These are phyloP conservation scores for Hordeum pubiflorum DNA, from an alignment of 202 grass and related monocot species.

Conservation along the genomic window DNA sequence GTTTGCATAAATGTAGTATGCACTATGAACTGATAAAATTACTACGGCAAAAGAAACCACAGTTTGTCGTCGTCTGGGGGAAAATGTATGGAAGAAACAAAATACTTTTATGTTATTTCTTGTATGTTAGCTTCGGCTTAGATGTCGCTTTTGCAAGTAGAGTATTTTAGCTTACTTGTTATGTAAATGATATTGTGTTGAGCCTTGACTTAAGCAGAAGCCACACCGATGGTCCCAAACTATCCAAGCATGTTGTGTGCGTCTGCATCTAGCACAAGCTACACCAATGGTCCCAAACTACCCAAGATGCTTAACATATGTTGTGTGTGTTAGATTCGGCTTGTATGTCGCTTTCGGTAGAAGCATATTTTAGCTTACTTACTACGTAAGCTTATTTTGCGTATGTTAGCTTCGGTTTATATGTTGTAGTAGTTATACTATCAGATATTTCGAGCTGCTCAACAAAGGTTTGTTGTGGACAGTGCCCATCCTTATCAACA, in stretches of 20 bases:
- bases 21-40: not conserved
- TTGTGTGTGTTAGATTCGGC: not conserved
- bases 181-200: not conserved
- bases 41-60: not conserved
- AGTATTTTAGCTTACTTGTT: not conserved
- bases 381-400: not conserved
- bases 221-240: not conserved
- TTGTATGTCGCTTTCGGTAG: not conserved
- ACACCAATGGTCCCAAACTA: no score
- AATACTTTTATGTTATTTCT: not conserved
- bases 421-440: no score
- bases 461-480: slow-evolving; percentile 10
- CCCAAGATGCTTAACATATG: not conserved
- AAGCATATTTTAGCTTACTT: not conserved
- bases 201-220: slow-evolving; percentile 12
- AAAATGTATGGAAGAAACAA: not conserved
- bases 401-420: no score
- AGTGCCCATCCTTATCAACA: no score
- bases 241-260: not conserved
- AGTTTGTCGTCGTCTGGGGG: not conserved
- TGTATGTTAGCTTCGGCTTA: not conserved
- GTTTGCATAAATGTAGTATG: not conserved
- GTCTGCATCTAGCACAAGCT: no score
- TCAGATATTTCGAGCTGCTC: slow-evolving; percentile 43
- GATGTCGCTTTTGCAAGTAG: not conserved